phyloP scores from a whole-genome alignment of 768 basidiomycete species.

The Lactarius hengduanensis region DNA sequence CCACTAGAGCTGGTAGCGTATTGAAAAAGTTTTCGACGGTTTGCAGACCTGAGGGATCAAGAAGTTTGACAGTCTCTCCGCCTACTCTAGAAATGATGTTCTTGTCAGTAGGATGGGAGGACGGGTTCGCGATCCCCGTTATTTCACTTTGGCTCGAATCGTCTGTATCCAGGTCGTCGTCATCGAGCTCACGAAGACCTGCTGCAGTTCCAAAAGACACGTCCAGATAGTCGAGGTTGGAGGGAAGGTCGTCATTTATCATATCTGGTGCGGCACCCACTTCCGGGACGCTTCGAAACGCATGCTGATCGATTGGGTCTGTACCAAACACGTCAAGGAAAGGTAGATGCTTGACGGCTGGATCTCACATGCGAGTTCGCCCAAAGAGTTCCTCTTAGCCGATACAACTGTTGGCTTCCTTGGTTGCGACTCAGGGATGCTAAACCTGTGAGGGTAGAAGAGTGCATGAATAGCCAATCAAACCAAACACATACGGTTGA shows the following conservation, averaged over 20 bases:
- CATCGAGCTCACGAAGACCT: constrained; percentile 67
- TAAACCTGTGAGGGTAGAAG: constrained; percentile 4
- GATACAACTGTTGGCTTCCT: constrained; percentile 24
- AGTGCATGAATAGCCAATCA: background rate
- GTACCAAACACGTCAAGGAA: constrained; percentile 4
- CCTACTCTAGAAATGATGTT: constrained; percentile 59
- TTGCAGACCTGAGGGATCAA: constrained; percentile 61
- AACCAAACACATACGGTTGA: constrained; percentile 26
- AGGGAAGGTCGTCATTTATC: constrained; percentile 89
- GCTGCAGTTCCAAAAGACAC: constrained; percentile 76
- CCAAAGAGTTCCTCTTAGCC: constrained; percentile 12
- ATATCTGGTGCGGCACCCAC: constrained; percentile 81
- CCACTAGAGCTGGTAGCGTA: constrained; percentile 52
- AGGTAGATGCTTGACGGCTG: background rate
- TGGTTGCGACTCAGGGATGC: background rate
- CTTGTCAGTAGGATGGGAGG: constrained; percentile 26
- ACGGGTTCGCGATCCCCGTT: background rate
- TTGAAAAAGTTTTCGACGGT: constrained; percentile 75
- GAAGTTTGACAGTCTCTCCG: constrained; percentile 83
- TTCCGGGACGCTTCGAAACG: constrained; percentile 73
- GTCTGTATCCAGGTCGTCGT: constrained; percentile 66
- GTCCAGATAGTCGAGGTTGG: constrained; percentile 85
- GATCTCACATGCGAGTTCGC: constrained; percentile 34
- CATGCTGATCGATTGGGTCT: constrained; percentile 81
- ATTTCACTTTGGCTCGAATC: constrained; percentile 42